These are phyloP conservation scores for Talaromyces rugulosus DNA, from an alignment of 2,329 filamentous ascomycete genomes.

Conservation along the genomic window DNA sequence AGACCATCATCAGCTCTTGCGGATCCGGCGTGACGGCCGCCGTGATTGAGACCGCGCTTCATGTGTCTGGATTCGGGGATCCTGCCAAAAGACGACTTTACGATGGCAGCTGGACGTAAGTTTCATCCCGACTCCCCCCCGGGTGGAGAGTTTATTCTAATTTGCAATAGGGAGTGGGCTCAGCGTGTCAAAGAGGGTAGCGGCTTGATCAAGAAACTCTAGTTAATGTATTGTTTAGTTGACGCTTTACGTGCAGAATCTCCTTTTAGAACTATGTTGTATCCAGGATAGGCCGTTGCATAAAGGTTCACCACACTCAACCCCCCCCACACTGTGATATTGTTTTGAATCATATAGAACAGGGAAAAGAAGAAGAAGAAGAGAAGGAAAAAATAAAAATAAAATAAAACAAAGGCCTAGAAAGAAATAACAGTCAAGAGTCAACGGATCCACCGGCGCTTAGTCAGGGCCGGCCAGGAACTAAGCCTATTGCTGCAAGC, in stretches of 20 bases:
- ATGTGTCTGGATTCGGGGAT: constrained; percentile 69
- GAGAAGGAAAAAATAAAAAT: background rate
- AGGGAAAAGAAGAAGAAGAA: background rate
- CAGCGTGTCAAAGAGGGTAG: constrained; percentile 44
- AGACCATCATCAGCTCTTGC: constrained; percentile 81
- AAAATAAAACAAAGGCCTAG: background rate
- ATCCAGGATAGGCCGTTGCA: background rate
- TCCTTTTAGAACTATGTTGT: background rate
- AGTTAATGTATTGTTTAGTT: background rate
- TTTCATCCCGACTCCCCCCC: constrained; percentile 23
- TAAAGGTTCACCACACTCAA: background rate
- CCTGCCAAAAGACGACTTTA: constrained; percentile 71
- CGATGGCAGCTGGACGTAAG: constrained; percentile 97
- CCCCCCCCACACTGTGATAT: background rate
- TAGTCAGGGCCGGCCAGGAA: background rate
- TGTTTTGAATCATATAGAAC: background rate
- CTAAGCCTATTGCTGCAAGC: background rate
- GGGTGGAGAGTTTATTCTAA: background rate
- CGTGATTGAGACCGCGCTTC: constrained; percentile 81
- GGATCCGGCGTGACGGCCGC: constrained; percentile 93
- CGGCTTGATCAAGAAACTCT: constrained; percentile 40
- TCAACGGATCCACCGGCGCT: background rate
- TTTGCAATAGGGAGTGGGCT: constrained; percentile 45
- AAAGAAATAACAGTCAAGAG: background rate
- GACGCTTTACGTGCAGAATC: background rate